Percentiles rank a stretch among this genome's conserved stretches.
phyloP scores from a whole-genome alignment of 2,329 filamentous ascomycete genomes.

The Davidsoniella virescens region DNA sequence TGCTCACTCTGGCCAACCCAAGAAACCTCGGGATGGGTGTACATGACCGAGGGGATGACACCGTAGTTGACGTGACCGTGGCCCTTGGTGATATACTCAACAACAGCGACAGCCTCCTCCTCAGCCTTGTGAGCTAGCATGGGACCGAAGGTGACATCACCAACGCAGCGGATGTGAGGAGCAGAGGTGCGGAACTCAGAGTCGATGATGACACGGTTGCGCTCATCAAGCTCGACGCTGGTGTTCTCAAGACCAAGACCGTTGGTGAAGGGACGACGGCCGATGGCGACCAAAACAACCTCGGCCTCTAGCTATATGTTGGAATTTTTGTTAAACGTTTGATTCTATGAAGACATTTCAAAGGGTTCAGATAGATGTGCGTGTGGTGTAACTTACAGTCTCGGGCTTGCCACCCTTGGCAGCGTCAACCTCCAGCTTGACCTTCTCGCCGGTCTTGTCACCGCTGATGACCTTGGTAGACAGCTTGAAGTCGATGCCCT shows the following conservation, averaged over 20 bases:
- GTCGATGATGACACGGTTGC: slow-evolving; percentile 90
- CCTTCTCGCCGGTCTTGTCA: slow-evolving; percentile 58
- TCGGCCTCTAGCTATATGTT: slow-evolving; percentile 64
- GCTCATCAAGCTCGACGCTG: slow-evolving; percentile 79
- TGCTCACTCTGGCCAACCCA: slow-evolving; percentile 98
- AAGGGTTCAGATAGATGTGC: neutral
- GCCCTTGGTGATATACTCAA: slow-evolving; percentile 96
- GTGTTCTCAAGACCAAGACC: slow-evolving; percentile 90
- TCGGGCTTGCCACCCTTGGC: slow-evolving; percentile 95
- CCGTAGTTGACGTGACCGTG: slow-evolving; percentile 98
- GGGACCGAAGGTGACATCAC: slow-evolving; percentile 90
- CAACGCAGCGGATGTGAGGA: slow-evolving; percentile 90
- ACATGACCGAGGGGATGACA: slow-evolving; percentile 97
- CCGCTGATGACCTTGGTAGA: slow-evolving; percentile 87
- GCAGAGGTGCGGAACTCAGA: slow-evolving; percentile 97
- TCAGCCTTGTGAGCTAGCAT: slow-evolving; percentile 99
- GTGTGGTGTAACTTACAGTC: slow-evolving; percentile 40
- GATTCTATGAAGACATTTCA: neutral
- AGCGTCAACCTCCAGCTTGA: slow-evolving; percentile 76
- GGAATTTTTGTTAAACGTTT: slow-evolving; percentile 9
- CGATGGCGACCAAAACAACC: slow-evolving; percentile 91
- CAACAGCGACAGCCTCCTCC: slow-evolving; percentile 85
- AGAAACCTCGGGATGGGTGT: slow-evolving; percentile 94
- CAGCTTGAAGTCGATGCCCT: slow-evolving; percentile 96
- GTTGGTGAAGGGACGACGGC: slow-evolving; percentile 82